Base-by-base conservation (phyloP, 208 protist species). In the Acanthamoeba healyi region DNA sequence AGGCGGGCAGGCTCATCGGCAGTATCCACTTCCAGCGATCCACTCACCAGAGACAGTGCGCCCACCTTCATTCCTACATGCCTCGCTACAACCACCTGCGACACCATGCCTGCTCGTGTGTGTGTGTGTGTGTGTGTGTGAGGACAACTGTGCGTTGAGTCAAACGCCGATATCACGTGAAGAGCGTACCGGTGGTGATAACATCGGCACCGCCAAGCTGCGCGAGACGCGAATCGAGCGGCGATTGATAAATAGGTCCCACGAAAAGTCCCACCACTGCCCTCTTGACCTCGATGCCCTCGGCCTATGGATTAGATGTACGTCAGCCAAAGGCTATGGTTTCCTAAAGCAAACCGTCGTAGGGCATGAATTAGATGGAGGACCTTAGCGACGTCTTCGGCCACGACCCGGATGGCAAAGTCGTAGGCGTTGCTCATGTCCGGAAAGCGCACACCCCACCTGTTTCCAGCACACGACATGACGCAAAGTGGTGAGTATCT, bases 371-470 rank as follows among this genome's bases (percentile, higher is more conserved):
- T 38, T 77, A 36, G 38, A 22, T 32, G 38, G 12, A 15, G 12
- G 19, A 56, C 49, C 58, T 65, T 2, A 10, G 79, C 79, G 17
- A 58, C 24, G 46, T 65, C 51, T 7, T 88, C 22, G 79, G 79
- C 79, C 51, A 65, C 6, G 36, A 24, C 72, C 34, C 56, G 46
- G 17, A 91, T 40, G 42, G 34, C 40, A 2, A 34, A 2, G 7
- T 74, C 67, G 70, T 93, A 93, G 65, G 65, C 89, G 70, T 93
- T 81, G 51, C 42, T 82, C 89, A 93, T 93, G 44, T 93, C 89
- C 46, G 89, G 89, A 32, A 93, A 93, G 14, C 89, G 89, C 22
- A 67, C 89, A 19, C 89, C 89, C 89, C 89, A 93, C 26, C 87
- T 70, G 54, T 19, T 19, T 24, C 9, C 12, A 40, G 1, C 5